These are phyloP conservation scores for Phytophthora cactorum DNA, from an alignment of 352 stramenopile genomes.

Conservation along the genomic window DNA sequence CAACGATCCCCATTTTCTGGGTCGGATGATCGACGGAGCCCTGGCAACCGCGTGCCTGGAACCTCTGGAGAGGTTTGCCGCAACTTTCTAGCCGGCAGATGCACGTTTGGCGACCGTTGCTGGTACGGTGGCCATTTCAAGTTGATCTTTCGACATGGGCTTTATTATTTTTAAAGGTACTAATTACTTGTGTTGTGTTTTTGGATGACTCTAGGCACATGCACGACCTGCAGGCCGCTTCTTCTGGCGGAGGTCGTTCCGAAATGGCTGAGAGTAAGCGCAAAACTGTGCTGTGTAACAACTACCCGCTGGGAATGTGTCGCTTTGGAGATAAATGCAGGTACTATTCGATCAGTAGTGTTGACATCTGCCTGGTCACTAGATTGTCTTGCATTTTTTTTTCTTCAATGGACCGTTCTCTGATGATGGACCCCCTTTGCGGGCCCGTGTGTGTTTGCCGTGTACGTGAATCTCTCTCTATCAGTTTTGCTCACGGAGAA, in stretches of 20 bases:
- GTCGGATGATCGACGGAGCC: slow-evolving; percentile 36
- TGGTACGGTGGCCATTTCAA: slow-evolving; percentile 58
- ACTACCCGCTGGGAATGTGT: slow-evolving; percentile 75
- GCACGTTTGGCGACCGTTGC: slow-evolving; percentile 83
- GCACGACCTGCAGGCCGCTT: slow-evolving; percentile 46
- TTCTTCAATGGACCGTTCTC: slow-evolving; percentile 35
- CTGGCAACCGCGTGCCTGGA: slow-evolving; percentile 44
- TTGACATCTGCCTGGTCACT: slow-evolving; percentile 22
- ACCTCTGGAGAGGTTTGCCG: slow-evolving; percentile 73
- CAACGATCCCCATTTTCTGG: slow-evolving; percentile 37
- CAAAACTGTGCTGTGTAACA: slow-evolving; percentile 83
- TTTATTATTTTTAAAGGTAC: slow-evolving; percentile 6
- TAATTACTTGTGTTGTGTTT: slow-evolving; percentile 20
- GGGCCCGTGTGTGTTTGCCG: slow-evolving; percentile 19
- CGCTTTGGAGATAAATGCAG: slow-evolving; percentile 87
- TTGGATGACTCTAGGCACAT: slow-evolving; percentile 53
- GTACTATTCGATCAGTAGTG: slow-evolving; percentile 51
- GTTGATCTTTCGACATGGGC: slow-evolving; percentile 4
- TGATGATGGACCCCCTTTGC: slow-evolving; percentile 40
- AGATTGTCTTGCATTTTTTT: slow-evolving; percentile 15
- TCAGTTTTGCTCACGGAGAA: slow-evolving; percentile 84
- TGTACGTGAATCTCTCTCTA: slow-evolving; percentile 32
- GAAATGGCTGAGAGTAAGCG: slow-evolving; percentile 58
- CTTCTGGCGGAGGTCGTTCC: slow-evolving; percentile 15
- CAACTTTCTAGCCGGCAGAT: slow-evolving; percentile 73